Base-by-base conservation (phyloP, 345 rosid genomes). In the Rubroshorea leprosula region DNA sequence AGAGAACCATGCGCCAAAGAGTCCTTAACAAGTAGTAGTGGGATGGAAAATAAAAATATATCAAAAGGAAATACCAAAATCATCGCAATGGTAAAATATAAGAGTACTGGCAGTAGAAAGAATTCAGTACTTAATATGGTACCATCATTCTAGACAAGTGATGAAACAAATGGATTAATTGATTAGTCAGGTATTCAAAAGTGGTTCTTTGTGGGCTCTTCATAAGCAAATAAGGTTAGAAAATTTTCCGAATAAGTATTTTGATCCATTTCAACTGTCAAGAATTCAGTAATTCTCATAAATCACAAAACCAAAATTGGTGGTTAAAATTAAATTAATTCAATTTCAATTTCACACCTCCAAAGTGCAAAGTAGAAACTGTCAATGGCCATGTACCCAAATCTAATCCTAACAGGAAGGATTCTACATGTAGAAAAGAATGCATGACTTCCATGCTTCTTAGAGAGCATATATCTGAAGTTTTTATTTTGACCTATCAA, bases 1-100 rank as follows among this genome's bases (percentile, higher is more conserved):
- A 97, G 64, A 93, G 79, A 72, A 83, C 75, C 70, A 93, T 82
- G 67, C 96, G 78, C 95, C 89, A 80, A 62, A 93, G 73, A 49
- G 96, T 87, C 83, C 92, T 85, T 35, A 89, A 63, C 71, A 93
- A 77, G 79, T 72, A 89, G 79, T 85, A 79, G 21, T 97, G 97
- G 15, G 97, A 74, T 41, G 90, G 72, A 66, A 87, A 71, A 68
- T 85, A 78, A 75, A 89, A 93, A 70, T n/a, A 93, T 87, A 77
- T 89, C 72, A 39, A 89, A 82, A 26, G 99, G 97, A 61, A 89
- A 83, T 65, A 93, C 78, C 76, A 89, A 61, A 63, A 87, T 62
- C 63, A 93, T 72, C 41, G 67, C 69, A 51, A 81, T 88, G 55
- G 79, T 86, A 60, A 76, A 62, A 69, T 93, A 93, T 71, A 93